These are phyloP conservation scores for Rhodotorula sp. DNA, from an alignment of 1,284 basidiomycete species.

Conservation along the genomic window DNA sequence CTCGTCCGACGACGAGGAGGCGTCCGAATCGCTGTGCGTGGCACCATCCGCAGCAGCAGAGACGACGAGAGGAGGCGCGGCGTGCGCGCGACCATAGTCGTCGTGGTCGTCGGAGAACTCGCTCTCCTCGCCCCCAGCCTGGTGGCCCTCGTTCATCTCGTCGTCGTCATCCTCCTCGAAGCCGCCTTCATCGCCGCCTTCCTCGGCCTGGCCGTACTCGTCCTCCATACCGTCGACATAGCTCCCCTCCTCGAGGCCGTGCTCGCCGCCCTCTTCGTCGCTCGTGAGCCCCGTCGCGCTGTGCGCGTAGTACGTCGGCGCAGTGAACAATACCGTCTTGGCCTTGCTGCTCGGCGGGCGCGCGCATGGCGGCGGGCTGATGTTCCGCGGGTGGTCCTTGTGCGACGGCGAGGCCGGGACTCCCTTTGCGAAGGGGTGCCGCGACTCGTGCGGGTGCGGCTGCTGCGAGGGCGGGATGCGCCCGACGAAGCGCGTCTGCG, in stretches of 20 bases:
- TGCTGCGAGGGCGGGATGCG: conserved; percentile 45
- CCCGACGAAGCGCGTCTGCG: conserved; percentile 44
- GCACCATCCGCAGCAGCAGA: conserved; percentile 10
- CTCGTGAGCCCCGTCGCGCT: conserved; percentile 65
- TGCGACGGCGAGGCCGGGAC: conserved; percentile 44
- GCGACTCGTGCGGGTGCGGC: conserved; percentile 41
- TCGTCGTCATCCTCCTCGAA: conserved; percentile 36
- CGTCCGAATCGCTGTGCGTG: conserved; percentile 26
- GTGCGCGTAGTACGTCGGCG: conserved; percentile 58
- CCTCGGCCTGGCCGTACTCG: conserved; percentile 38
- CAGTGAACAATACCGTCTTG: conserved; percentile 54
- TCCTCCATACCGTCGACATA: conserved; percentile 10
- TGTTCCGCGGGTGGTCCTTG: conserved; percentile 45
- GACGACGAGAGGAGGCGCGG: neutral
- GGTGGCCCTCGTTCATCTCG: conserved; percentile 30
- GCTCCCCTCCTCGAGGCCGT: conserved; percentile 19
- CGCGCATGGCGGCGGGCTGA: conserved; percentile 24
- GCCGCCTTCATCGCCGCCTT: conserved; percentile 31
- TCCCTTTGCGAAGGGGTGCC: conserved; percentile 42
- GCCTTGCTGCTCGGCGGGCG: conserved; percentile 33
- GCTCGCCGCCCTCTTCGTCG: conserved; percentile 44
- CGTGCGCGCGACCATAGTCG: conserved; percentile 34
- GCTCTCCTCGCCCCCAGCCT: conserved; percentile 25
- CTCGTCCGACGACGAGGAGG: conserved; percentile 36
- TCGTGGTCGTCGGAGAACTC: conserved; percentile 44